phyloP scores from a whole-genome alignment of 2,329 filamentous ascomycete genomes.

The Sporothrix schenckii region DNA sequence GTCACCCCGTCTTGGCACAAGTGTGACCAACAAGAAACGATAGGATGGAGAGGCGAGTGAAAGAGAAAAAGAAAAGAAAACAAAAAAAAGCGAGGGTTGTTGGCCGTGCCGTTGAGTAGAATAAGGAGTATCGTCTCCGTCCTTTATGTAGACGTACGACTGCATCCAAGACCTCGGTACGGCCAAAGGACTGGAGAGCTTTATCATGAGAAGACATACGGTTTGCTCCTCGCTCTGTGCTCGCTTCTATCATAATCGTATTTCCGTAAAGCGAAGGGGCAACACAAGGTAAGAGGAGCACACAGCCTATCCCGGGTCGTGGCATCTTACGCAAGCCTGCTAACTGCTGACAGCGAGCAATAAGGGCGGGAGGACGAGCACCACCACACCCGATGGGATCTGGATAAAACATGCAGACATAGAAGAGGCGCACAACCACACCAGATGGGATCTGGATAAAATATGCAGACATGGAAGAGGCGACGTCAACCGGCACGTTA shows the following conservation, averaged over 20 bases:
- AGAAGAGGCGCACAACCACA: neutral
- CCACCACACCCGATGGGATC: neutral
- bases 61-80: neutral
- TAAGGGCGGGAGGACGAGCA: neutral
- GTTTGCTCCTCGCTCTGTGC: neutral
- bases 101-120: neutral
- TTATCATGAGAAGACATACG: too few relatives aligned
- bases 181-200: too few relatives aligned
- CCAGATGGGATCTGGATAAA: neutral
- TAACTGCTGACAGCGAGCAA: neutral
- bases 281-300: neutral
- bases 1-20: conserved; percentile 15
- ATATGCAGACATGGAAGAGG: neutral
- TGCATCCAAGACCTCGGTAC: too few relatives aligned
- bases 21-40: neutral
- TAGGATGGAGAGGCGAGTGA: neutral
- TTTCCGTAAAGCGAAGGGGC: neutral
- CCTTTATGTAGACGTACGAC: neutral
- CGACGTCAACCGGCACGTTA: neutral
- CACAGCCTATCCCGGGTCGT: neutral
- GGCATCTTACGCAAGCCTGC: conserved; percentile 14
- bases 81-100: neutral
- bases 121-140: neutral
- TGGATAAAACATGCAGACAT: neutral
- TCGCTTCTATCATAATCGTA: neutral